These are phyloP conservation scores for Malassezia arunalokei DNA, from an alignment of 1,284 basidiomycete species.

Conservation along the genomic window DNA sequence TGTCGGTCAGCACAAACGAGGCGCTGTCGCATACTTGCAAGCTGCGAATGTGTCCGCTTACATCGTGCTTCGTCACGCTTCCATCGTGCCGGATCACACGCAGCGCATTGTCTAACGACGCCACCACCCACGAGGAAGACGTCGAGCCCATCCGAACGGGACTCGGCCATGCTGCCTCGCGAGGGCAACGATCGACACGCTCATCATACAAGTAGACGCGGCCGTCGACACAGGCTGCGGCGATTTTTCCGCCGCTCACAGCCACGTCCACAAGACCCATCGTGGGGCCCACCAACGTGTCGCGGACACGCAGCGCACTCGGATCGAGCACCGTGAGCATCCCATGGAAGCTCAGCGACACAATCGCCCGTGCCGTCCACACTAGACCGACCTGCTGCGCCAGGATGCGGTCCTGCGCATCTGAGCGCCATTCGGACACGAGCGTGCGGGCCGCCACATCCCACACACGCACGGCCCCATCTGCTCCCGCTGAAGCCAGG, in stretches of 20 bases:
- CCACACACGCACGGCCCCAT: constrained; percentile 56
- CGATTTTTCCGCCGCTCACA: neutral
- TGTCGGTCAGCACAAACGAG: constrained; percentile 59
- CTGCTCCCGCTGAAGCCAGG: constrained; percentile 71
- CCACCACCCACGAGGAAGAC: neutral
- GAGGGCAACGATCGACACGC: neutral
- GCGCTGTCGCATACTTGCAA: constrained; percentile 18
- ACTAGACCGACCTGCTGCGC: constrained; percentile 76
- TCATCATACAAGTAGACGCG: constrained; percentile 8
- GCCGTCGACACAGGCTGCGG: constrained; percentile 11
- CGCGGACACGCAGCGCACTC: constrained; percentile 46
- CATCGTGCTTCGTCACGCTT: neutral
- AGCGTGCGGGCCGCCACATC: constrained; percentile 19
- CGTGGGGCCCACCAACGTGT: neutral
- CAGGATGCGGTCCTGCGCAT: constrained; percentile 20
- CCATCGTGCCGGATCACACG: neutral
- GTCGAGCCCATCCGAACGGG: neutral
- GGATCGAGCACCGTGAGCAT: constrained; percentile 56
- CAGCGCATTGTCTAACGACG: constrained; percentile 12
- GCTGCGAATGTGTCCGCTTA: constrained; percentile 57
- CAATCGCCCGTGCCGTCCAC: constrained; percentile 58
- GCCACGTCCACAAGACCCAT: neutral
- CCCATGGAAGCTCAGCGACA: constrained; percentile 74
- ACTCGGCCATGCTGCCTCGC: neutral
- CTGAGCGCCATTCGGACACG: constrained; percentile 24